Evolutionary conservation across 805 yeast genomes (phyloP), one percentile per base, ranked within the genome.

Genomic region (Candida ortonii): DNA sequence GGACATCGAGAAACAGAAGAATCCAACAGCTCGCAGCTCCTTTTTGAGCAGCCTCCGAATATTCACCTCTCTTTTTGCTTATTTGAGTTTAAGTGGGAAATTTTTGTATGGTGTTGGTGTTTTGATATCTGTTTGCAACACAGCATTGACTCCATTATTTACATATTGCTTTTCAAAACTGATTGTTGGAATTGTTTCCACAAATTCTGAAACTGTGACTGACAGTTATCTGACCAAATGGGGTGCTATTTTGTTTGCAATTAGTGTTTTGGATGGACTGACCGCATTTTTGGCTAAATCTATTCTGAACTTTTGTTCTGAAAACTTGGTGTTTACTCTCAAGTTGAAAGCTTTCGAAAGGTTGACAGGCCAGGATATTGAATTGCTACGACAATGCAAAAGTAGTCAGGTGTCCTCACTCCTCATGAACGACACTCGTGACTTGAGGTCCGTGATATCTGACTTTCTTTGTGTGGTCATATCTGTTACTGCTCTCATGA

Each of bases 351-450:
- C 78, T 0, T 74, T 86, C 46, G 44, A 50, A 1, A 65, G 61
- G 19, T 61, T 88, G 5, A 56, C 75, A 2, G 53, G 60, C 2
- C 84, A 80, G 41, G 71, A 71, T 18, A 46, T 73, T 49, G 42
- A 61, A 2, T 85, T 84, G 79, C 76, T 73, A 47, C 62, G 61
- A 16, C 45, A 49, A 2, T 58, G 62, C 11, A 64, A 61, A 24
- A 65, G 78, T 2, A 71, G 76, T 22, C 81, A 72, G 44, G 47
- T 84, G 10, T 68, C 80, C 14, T 76, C 94, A 0, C 64, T 89
- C 12, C 45, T 90, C 3, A 64, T 89, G 70, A 87, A 85, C 52
- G 97, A 93, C 53, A 59, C 85, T 0, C 76, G 96, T 47, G 95
- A 87, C 49, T 59, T 85, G 39, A 68, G 96, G 41, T 59, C 67